Conservation (phyloP, 176 grass and related monocot genomes). For the Aegilops tauschii region DNA sequence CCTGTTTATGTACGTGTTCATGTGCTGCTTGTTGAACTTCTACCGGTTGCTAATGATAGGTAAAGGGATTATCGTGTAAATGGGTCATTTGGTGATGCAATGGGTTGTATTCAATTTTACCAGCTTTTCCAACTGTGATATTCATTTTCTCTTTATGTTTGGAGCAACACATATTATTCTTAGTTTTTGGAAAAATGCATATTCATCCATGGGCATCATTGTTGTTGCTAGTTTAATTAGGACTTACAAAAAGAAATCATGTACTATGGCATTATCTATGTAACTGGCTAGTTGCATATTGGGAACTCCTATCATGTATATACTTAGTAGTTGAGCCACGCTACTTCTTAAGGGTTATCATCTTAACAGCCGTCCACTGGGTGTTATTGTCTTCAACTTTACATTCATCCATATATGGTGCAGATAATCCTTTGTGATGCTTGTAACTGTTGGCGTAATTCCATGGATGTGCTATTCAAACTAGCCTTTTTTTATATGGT, state of each 20-base stretch:
- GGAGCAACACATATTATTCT: not conserved
- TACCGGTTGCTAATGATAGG: not conserved
- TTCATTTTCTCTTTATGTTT: not conserved
- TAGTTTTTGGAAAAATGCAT: too few species aligned
- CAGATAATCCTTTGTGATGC: not conserved
- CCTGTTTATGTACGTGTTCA: not conserved
- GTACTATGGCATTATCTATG: too few species aligned
- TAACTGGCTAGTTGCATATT: too few species aligned
- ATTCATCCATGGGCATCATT: too few species aligned
- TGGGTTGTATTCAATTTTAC: not conserved
- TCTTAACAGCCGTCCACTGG: not conserved
- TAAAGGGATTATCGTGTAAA: not conserved
- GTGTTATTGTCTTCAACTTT: not conserved
- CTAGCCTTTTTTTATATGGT: not conserved
- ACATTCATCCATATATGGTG: not conserved
- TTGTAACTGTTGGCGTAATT: not conserved
- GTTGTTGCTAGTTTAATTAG: too few species aligned
- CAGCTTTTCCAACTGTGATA: not conserved
- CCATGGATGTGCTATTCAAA: not conserved
- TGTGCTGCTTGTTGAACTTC: not conserved
- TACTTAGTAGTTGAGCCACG: too few species aligned
- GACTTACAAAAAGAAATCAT: too few species aligned
- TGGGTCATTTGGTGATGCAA: not conserved
- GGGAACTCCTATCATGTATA: too few species aligned
- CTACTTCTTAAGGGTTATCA: too few species aligned